Evolutionary conservation across 139 green algal species (phyloP), one percentile per base, ranked within the genome.

Genomic region (Closterium sp.): DNA sequence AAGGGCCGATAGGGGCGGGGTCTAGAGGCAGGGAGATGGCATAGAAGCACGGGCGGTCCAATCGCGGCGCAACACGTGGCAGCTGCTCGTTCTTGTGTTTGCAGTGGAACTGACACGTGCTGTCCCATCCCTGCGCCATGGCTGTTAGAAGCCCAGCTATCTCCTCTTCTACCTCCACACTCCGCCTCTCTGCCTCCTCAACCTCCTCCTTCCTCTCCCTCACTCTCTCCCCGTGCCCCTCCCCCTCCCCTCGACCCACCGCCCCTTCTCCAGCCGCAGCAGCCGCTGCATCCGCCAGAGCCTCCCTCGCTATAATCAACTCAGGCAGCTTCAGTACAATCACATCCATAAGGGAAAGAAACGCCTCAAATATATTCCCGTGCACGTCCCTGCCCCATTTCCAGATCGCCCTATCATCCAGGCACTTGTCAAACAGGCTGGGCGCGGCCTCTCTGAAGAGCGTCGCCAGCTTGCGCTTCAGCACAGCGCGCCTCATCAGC

Each of bases 361-460:
- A 21, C 17, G 92, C 93, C 85, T 42, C 42, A 3, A 94, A 89
- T 88, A 96, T 96, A 88, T 94, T 89, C 2, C 22, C 5, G 19
- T 95, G 92, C 38, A 96, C 88, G 31, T 93, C 31, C 21, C 90
- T 84, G 2, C 38, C n/a, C 91, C 93, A 95, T 22, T 93, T 92
- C n/a, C 86, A 84, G 21, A 95, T 32, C 2, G 91, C 89, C 2
- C 88, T 62, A 29, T 96, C 93, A 7, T 92, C 62, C 21, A 96
- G 21, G 38, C 94, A 95, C 95, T 97, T 96, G 10, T 94, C 90
- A 85, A 97, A 93, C 28, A 86, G 92, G 27, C 28, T 31, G 0
- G 73, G 89, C 85, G 95, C 90, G 9, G 86, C 85, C 29, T 97
- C 95, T 1, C 89, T 92, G 0, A 96, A 91, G 13, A 97, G 87